Conservation (phyloP, 2,329 filamentous ascomycete species). For the Neopestalotiopsis rosae region DNA sequence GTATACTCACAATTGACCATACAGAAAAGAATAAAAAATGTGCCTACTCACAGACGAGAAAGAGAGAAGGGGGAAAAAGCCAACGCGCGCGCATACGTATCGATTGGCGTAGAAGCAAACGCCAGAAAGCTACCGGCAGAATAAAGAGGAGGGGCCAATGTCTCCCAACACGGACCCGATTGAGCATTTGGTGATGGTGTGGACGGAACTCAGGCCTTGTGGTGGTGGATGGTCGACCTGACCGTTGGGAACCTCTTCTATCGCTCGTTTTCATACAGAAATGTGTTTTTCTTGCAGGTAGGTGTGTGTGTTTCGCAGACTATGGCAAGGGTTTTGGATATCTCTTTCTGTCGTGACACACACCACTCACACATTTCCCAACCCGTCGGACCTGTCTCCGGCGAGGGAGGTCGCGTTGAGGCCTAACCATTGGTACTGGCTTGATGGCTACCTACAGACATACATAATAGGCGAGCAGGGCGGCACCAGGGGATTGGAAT, state of each 20-base stretch:
- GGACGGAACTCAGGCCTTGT: too few relatives aligned
- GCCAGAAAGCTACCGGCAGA: neutral
- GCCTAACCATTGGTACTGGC: neutral
- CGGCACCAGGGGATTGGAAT: neutral
- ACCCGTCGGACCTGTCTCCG: neutral
- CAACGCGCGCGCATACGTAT: neutral
- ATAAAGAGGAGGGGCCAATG: neutral
- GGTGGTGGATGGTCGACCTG: neutral
- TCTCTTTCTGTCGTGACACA: neutral
- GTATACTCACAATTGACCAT: neutral
- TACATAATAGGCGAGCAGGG: neutral
- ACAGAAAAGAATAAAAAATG: too few relatives aligned
- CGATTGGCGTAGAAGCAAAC: neutral
- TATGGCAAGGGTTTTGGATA: neutral
- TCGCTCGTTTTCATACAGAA: too few relatives aligned
- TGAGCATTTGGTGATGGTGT: neutral
- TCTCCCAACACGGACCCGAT: neutral
- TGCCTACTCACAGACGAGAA: neutral
- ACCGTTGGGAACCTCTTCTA: neutral
- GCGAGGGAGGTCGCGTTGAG: neutral
- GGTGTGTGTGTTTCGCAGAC: neutral
- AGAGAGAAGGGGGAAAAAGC: neutral
- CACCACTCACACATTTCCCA: neutral
- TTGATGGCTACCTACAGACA: neutral
- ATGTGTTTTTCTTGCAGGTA: too few relatives aligned